Conservation (phyloP, 371 early-diverging fungal genomes). For the Rhizopus delemar region DNA sequence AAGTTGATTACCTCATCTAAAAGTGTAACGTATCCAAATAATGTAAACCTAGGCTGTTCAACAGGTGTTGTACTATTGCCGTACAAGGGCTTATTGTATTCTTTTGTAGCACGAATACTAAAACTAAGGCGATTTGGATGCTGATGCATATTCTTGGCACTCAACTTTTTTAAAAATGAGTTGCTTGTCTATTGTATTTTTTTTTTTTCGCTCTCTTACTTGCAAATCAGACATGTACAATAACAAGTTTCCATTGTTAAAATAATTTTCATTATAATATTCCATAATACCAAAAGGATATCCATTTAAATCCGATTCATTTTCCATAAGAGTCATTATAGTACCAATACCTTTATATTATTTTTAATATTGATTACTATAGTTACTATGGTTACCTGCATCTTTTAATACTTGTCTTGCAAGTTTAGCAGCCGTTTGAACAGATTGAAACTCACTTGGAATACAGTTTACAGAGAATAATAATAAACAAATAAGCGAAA, state of each 20-base stretch:
- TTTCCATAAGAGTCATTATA: constrained; percentile 23
- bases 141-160: constrained; percentile 38
- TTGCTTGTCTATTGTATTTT: background rate
- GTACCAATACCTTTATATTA: constrained; percentile 30
- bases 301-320: constrained; percentile 27
- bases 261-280: constrained; percentile 53
- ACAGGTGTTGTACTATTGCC: constrained; percentile 37
- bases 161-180: constrained; percentile 31
- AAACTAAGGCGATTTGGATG: constrained; percentile 30
- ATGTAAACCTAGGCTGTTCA: constrained; percentile 52
- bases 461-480: background rate
- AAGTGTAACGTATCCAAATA: constrained; percentile 45
- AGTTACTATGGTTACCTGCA: constrained; percentile 19
- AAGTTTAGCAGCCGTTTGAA: constrained; percentile 27
- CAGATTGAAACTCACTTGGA: constrained; percentile 12
- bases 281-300: constrained; percentile 60
- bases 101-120: constrained; percentile 35
- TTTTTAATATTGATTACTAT: background rate
- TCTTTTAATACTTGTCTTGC: constrained; percentile 31
- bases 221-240: constrained; percentile 56
- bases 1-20: constrained; percentile 33
- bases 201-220: constrained; percentile 9
- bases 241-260: constrained; percentile 45
- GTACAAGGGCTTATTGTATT: constrained; percentile 29
- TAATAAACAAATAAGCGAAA: background rate